Evolutionary conservation across 441 rosid genomes (phyloP).

Genomic region (Arabidopsis lyrata): DNA sequence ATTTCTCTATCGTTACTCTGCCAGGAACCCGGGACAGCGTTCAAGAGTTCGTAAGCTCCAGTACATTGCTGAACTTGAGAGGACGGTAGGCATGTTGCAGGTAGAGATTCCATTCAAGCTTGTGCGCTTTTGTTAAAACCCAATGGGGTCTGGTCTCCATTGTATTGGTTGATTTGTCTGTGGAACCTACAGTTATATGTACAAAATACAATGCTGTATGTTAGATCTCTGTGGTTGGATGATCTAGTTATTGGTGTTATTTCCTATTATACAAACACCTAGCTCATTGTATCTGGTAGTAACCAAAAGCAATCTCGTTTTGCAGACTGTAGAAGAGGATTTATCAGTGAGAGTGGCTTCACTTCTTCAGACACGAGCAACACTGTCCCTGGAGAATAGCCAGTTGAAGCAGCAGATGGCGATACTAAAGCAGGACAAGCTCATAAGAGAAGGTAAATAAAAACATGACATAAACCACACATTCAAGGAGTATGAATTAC

Average conservation of each 20-base stretch:
- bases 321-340: conserved; percentile 66
- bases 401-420: conserved; percentile 67
- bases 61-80: conserved; percentile 83
- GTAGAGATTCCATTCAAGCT: conserved; percentile 45
- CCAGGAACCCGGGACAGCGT: conserved; percentile 80
- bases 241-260: conserved; percentile 8
- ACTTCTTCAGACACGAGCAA: conserved; percentile 64
- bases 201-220: conserved; percentile 15
- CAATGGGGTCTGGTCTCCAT: conserved; percentile 15
- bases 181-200: neutral
- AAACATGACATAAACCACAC: neutral
- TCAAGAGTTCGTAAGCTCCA: conserved; percentile 86
- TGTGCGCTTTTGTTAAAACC: neutral
- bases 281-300: conserved; percentile 7
- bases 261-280: neutral
- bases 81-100: conserved; percentile 66
- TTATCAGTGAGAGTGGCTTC: conserved; percentile 61
- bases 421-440: conserved; percentile 60
- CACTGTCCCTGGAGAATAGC: conserved; percentile 67
- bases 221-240: conserved; percentile 15
- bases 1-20: conserved; percentile 8
- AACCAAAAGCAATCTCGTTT: conserved; percentile 11
- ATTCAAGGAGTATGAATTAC: neutral
- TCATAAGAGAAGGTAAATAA: conserved; percentile 62
- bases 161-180: conserved; percentile 13